A percentile compares a stretch with the other conserved stretches of the same genome.
Evolutionary conservation across 306 rosid genomes (phyloP).

Genomic region (Prosopis cineraria): DNA sequence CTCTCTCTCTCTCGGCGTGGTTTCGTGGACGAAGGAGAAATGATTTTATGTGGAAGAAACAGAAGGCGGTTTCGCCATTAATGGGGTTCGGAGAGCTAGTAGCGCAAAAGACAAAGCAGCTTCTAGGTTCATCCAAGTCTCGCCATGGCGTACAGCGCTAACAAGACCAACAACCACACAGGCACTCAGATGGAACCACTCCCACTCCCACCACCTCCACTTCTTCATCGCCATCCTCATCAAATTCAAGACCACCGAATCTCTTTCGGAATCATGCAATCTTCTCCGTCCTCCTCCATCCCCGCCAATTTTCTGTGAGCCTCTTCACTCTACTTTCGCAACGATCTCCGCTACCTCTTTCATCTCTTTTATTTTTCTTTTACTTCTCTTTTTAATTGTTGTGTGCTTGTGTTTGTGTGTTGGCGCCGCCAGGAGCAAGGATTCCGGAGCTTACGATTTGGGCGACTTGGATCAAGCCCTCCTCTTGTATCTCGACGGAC

Average conservation of each 20-base stretch:
- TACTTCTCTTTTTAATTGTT: background rate
- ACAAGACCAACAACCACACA: slow-evolving; percentile 41
- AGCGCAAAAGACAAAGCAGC: slow-evolving; percentile 36
- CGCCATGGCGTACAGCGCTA: slow-evolving; percentile 59
- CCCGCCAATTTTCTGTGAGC: slow-evolving; percentile 71
- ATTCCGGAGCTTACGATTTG: slow-evolving; percentile 77
- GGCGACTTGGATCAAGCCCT: slow-evolving; percentile 96
- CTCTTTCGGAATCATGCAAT: slow-evolving; percentile 73
- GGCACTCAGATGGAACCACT: slow-evolving; percentile 45
- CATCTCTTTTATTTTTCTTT: background rate
- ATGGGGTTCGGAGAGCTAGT: slow-evolving; percentile 47
- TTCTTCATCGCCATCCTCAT: slow-evolving; percentile 42
- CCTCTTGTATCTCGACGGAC: slow-evolving; percentile 90
- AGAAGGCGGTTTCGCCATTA: slow-evolving; percentile 57
- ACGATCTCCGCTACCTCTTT: too few species aligned
- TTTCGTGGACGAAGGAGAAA: slow-evolving; percentile 18
- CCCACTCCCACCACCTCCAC: slow-evolving; percentile 52
- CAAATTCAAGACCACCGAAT: slow-evolving; percentile 47
- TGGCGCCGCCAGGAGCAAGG: slow-evolving; percentile 60
- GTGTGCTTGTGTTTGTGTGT: slow-evolving; percentile 17
- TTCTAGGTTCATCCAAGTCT: slow-evolving; percentile 18
- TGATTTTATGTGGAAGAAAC: slow-evolving; percentile 37
- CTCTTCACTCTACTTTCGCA: background rate
- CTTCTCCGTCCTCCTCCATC: slow-evolving; percentile 65
- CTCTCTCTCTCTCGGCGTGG: slow-evolving; percentile 22